Percentiles rank a stretch among this genome's conserved stretches.
phyloP scores from a whole-genome alignment of 768 basidiomycete genomes.

The Kwoniella botswanensis region DNA sequence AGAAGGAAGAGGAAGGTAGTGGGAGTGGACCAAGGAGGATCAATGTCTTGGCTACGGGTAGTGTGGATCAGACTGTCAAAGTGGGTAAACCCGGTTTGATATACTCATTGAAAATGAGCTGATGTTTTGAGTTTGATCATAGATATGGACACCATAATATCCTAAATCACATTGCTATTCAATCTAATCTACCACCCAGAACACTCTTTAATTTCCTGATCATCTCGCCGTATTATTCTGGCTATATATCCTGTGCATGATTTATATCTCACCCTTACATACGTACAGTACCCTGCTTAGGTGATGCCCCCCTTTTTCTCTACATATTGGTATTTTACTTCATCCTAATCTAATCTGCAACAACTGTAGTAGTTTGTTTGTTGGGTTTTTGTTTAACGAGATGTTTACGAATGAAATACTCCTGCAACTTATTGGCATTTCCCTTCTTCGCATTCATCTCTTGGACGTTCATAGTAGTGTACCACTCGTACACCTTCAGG shows the following conservation, averaged over 20 bases:
- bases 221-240: background rate
- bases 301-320: background rate
- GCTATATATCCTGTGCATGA: background rate
- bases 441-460: background rate
- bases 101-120: background rate
- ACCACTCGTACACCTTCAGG: background rate
- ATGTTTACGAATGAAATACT: background rate
- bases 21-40: slow-evolving; percentile 57
- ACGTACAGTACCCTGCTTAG: slow-evolving; percentile 5
- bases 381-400: background rate
- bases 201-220: too few relatives aligned
- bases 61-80: slow-evolving; percentile 62
- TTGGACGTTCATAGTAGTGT: background rate
- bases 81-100: slow-evolving; percentile 33
- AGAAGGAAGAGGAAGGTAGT: slow-evolving; percentile 28
- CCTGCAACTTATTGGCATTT: background rate
- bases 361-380: too few relatives aligned
- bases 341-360: background rate
- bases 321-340: background rate
- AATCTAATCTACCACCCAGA: too few relatives aligned
- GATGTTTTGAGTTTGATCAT: background rate
- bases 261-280: background rate
- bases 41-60: slow-evolving; percentile 63
- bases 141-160: slow-evolving; percentile 11
- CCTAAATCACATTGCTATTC: background rate